phyloP scores from a whole-genome alignment of 2,329 filamentous ascomycete genomes.

The Hypomyces perniciosus region DNA sequence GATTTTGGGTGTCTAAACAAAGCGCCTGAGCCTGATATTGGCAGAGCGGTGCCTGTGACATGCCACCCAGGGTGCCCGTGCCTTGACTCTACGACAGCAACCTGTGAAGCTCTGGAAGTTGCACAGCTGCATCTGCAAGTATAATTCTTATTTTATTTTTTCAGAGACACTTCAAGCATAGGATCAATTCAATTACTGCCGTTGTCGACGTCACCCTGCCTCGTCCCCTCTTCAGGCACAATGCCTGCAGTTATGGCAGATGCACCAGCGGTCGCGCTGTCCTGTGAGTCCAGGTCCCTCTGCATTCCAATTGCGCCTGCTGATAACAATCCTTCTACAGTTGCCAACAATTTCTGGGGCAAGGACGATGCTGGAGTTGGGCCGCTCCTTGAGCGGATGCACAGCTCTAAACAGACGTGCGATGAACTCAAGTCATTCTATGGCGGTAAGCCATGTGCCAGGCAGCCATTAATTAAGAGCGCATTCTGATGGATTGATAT shows the following conservation, averaged over 20 bases:
- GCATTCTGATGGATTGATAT: background rate
- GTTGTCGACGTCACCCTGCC: background rate
- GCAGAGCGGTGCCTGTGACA: background rate
- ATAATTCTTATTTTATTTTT: background rate
- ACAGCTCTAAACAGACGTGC: slow-evolving; percentile 85
- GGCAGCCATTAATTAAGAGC: background rate
- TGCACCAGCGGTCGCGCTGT: slow-evolving; percentile 59
- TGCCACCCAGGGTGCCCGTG: background rate
- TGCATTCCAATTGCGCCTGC: slow-evolving; percentile 2
- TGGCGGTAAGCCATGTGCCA: slow-evolving; percentile 48
- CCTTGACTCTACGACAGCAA: slow-evolving; percentile 4
- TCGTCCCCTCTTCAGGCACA: slow-evolving; percentile 19
- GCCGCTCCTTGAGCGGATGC: slow-evolving; percentile 90
- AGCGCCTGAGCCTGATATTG: background rate
- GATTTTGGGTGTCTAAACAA: slow-evolving; percentile 1
- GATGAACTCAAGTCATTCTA: slow-evolving; percentile 95
- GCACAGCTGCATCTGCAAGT: background rate
- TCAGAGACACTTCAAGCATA: background rate
- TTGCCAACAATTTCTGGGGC: slow-evolving; percentile 99
- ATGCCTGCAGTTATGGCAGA: slow-evolving; percentile 60
- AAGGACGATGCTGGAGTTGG: slow-evolving; percentile 95
- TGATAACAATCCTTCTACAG: slow-evolving; percentile 37
- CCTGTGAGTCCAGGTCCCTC: slow-evolving; percentile 44
- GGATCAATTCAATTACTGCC: background rate
- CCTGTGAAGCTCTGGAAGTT: slow-evolving; percentile 1